phyloP scores from a whole-genome alignment of 805 yeast species.

The Maudiozyma barnettii region DNA sequence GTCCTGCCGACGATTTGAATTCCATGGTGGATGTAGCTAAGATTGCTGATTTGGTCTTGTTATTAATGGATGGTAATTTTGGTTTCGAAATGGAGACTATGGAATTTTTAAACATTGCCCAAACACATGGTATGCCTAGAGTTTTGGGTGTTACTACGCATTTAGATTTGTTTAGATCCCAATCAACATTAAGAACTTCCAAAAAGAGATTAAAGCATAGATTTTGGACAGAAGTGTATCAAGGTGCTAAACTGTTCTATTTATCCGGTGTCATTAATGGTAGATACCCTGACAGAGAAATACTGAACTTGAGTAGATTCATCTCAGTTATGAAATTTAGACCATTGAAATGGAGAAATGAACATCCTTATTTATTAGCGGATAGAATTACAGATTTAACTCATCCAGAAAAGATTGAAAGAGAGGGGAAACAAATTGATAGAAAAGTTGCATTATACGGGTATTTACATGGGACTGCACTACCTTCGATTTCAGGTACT shows the following conservation, averaged over 20 bases:
- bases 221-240: slow-evolving; percentile 98
- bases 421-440: slow-evolving; percentile 68
- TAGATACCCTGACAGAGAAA: slow-evolving; percentile 94
- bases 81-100: slow-evolving; percentile 99
- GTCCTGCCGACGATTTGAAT: slow-evolving; percentile 75
- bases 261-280: slow-evolving; percentile 94
- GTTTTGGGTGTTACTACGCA: slow-evolving; percentile 94
- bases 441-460: slow-evolving; percentile 89
- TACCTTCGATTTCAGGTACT: slow-evolving; percentile 51
- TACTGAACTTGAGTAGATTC: slow-evolving; percentile 81
- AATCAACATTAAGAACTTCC: slow-evolving; percentile 78
- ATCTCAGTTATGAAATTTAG: slow-evolving; percentile 96
- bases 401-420: slow-evolving; percentile 72
- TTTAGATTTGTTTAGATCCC: slow-evolving; percentile 85
- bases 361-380: slow-evolving; percentile 87
- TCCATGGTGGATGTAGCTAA: slow-evolving; percentile 96
- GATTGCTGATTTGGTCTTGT: slow-evolving; percentile 81
- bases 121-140: slow-evolving; percentile 98
- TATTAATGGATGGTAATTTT: slow-evolving; percentile 91
- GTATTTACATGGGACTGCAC: slow-evolving; percentile 87
- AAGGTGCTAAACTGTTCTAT: slow-evolving; percentile 93
- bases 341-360: slow-evolving; percentile 98
- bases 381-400: slow-evolving; percentile 92
- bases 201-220: slow-evolving; percentile 87
- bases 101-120: slow-evolving; percentile 94